Evolutionary conservation across 768 basidiomycete genomes (phyloP).

Genomic region (Mrakia frigida): DNA sequence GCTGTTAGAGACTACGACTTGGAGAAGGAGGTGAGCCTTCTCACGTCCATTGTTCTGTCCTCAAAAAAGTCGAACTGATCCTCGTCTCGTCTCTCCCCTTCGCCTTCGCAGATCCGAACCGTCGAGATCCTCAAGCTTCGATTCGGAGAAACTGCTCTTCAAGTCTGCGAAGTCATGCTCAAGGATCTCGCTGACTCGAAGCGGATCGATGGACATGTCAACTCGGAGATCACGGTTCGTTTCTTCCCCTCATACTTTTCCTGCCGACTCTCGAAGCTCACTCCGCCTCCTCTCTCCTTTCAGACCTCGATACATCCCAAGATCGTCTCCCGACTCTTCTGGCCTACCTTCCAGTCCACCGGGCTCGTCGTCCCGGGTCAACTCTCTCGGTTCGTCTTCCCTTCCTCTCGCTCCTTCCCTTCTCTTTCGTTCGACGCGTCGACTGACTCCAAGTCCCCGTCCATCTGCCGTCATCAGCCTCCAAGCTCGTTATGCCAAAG

Average conservation of each 20-base stretch:
- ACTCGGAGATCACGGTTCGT: slow-evolving; percentile 63
- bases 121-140: slow-evolving; percentile 92
- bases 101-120: slow-evolving; percentile 63
- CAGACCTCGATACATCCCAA: slow-evolving; percentile 76
- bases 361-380: slow-evolving; percentile 76
- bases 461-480: neutral
- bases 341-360: slow-evolving; percentile 76
- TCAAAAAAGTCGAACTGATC: too few species aligned
- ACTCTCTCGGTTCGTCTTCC: slow-evolving; percentile 60
- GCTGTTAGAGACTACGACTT: slow-evolving; percentile 71
- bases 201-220: slow-evolving; percentile 80
- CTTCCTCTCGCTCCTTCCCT: neutral
- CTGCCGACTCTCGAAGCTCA: neutral
- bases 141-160: slow-evolving; percentile 86
- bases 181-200: slow-evolving; percentile 94
- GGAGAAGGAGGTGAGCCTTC: slow-evolving; percentile 57
- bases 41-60: too few species aligned
- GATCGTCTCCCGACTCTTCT: slow-evolving; percentile 89
- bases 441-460: neutral
- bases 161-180: slow-evolving; percentile 97
- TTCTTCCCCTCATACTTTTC: neutral
- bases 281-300: neutral
- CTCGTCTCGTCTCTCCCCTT: neutral
- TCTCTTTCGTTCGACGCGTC: too few species aligned
- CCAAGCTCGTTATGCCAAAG: slow-evolving; percentile 56